phyloP scores from a whole-genome alignment of 225 moss, liverwort and hornwort genomes.

The Thuidium tamariscinum region DNA sequence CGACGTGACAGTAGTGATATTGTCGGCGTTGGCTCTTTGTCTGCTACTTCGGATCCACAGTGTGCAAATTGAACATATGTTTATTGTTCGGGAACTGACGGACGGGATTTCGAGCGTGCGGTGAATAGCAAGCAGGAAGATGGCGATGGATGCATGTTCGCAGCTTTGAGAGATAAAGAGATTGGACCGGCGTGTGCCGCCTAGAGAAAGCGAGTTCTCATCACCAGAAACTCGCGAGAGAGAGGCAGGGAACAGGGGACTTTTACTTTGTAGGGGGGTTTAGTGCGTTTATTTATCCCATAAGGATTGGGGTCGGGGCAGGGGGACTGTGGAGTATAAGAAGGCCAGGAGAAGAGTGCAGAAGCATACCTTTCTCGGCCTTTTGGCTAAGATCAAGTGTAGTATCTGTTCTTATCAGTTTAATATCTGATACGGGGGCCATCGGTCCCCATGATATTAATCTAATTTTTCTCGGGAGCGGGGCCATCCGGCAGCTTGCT shows the following conservation, averaged over 20 bases:
- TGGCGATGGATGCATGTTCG: too few species aligned
- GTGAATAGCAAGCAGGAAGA: too few species aligned
- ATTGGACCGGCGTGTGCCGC: too few species aligned
- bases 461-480: slow-evolving; percentile 44
- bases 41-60: background rate
- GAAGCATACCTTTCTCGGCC: slow-evolving; percentile 49
- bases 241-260: too few species aligned
- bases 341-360: rapidly evolving
- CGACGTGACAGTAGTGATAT: background rate
- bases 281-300: background rate
- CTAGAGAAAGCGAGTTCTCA: background rate
- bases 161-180: background rate
- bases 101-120: background rate
- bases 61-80: background rate
- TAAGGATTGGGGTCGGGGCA: background rate
- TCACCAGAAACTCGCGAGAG: background rate
- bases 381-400: slow-evolving; percentile 89
- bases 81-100: too few species aligned
- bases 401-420: slow-evolving; percentile 89
- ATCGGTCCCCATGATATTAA: slow-evolving; percentile 68
- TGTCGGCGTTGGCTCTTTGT: background rate
- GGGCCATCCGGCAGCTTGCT: slow-evolving; percentile 19
- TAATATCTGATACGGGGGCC: slow-evolving; percentile 73
- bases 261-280: too few species aligned
- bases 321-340: background rate